A percentile compares a stretch with the other conserved stretches of the same genome.
Conservation (phyloP, 2,329 filamentous ascomycete species). For the Fusarium mundagurra region DNA sequence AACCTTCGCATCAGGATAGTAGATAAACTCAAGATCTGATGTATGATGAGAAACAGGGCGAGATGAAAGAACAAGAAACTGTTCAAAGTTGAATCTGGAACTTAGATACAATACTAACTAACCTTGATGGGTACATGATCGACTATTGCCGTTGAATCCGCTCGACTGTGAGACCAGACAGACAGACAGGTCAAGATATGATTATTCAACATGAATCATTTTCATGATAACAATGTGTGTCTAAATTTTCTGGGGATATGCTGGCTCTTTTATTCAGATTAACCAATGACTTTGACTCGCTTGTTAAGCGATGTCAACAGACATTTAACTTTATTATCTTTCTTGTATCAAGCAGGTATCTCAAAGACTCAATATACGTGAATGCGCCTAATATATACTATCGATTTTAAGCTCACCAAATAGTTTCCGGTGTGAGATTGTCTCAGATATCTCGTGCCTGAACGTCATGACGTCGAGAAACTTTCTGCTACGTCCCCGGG, state of each 20-base stretch:
- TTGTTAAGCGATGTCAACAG: neutral
- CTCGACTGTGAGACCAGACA: neutral
- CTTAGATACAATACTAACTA: neutral
- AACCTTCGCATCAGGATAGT: neutral
- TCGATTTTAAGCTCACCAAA: neutral
- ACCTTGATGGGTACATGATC: neutral
- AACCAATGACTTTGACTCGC: neutral
- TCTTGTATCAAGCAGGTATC: neutral
- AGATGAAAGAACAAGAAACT: neutral
- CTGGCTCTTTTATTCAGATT: neutral
- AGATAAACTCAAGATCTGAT: constrained; percentile 19
- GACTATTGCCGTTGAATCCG: neutral
- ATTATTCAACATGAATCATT: neutral
- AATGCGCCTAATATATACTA: neutral
- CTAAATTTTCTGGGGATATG: neutral
- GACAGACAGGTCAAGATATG: neutral
- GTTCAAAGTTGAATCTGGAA: neutral
- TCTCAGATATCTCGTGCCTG: constrained; percentile 28
- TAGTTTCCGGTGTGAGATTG: neutral
- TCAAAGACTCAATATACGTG: neutral
- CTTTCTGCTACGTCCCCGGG: constrained; percentile 20
- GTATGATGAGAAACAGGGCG: neutral
- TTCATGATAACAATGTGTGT: neutral
- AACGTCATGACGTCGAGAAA: constrained; percentile 30
- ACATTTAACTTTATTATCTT: neutral